Evolutionary conservation across 2,329 filamentous ascomycete genomes (phyloP).

Genomic region (Penicillium aurantiogriseum): DNA sequence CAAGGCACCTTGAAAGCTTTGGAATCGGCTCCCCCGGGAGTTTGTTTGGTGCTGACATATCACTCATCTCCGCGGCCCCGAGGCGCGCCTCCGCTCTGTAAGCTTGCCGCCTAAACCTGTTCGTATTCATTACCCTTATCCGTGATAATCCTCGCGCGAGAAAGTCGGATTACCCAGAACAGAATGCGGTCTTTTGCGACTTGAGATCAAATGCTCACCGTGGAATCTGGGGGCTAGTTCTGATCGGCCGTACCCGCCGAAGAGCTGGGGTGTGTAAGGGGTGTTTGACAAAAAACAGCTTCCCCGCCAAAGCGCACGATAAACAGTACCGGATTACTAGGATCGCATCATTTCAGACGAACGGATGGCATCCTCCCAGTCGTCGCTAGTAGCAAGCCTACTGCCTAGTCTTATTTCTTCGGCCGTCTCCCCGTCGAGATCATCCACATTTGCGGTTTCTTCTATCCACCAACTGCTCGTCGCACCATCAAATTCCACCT

Average conservation of each 20-base stretch:
- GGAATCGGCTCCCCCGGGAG: background rate
- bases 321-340: background rate
- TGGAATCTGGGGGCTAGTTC: constrained; percentile 8
- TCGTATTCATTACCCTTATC: constrained; percentile 5
- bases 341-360: constrained; percentile 1
- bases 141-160: constrained; percentile 2
- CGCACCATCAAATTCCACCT: constrained; percentile 13
- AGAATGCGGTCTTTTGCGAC: constrained; percentile 18
- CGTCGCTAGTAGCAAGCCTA: constrained; percentile 29
- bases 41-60: constrained; percentile 22
- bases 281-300: background rate
- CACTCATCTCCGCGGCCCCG: constrained; percentile 22
- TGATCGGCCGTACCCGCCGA: constrained; percentile 8
- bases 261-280: constrained; percentile 12
- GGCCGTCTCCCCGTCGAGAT: constrained; percentile 23
- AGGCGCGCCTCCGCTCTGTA: constrained; percentile 5
- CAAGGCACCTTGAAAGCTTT: background rate
- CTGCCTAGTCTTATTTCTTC: constrained; percentile 28
- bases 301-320: background rate
- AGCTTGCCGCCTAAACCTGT: constrained; percentile 12
- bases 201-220: constrained; percentile 17
- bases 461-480: constrained; percentile 17
- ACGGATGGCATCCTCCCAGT: constrained; percentile 29
- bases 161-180: background rate
- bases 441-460: constrained; percentile 14